These are phyloP conservation scores for Rhizopogon rudus DNA, from an alignment of 768 basidiomycete genomes.

Conservation along the genomic window DNA sequence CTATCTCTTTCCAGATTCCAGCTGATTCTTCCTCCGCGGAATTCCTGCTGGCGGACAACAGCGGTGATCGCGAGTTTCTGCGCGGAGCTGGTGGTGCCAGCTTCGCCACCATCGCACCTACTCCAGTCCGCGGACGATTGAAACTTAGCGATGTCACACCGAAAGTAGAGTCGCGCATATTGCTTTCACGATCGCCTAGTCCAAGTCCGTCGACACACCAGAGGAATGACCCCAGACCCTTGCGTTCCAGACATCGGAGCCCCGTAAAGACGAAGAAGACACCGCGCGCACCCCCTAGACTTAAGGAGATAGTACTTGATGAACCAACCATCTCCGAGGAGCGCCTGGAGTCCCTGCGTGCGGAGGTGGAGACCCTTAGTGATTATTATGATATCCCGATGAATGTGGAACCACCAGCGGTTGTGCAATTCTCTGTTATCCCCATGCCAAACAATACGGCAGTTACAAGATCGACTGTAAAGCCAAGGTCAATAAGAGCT, in stretches of 20 bases:
- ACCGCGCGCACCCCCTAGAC: background rate
- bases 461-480: conserved; percentile 13
- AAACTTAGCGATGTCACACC: conserved; percentile 40
- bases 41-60: conserved; percentile 36
- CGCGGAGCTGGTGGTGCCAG: conserved; percentile 33
- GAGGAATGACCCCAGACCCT: conserved; percentile 4
- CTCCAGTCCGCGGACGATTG: conserved; percentile 26
- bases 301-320: background rate
- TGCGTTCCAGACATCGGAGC: conserved; percentile 10
- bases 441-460: conserved; percentile 1
- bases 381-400: conserved; percentile 4
- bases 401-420: background rate
- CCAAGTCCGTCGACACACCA: conserved; percentile 13
- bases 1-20: conserved; percentile 47
- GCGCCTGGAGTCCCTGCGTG: conserved; percentile 16
- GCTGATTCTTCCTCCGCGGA: conserved; percentile 26
- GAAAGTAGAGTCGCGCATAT: conserved; percentile 18
- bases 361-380: conserved; percentile 13
- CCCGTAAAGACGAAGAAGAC: conserved; percentile 11
- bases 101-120: conserved; percentile 28
- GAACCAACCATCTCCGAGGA: conserved; percentile 22
- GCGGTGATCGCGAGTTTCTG: conserved; percentile 37
- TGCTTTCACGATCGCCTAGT: conserved; percentile 5
- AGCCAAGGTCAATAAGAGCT: conserved; percentile 19
- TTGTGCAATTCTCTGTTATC: background rate